These are phyloP conservation scores for Taphrina populina DNA, from an alignment of 1,139 yeast species.

Conservation along the genomic window DNA sequence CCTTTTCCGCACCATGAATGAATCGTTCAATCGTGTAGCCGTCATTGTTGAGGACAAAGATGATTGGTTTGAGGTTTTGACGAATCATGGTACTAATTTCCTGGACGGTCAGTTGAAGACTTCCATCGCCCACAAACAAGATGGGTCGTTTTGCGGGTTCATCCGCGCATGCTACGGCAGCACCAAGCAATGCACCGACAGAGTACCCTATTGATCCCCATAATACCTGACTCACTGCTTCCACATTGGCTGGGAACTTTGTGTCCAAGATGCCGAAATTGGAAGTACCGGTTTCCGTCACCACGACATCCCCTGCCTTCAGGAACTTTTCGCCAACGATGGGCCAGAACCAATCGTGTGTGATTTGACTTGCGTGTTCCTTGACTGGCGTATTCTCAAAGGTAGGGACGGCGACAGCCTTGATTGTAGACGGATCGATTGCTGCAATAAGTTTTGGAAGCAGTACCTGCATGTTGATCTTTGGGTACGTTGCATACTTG, in stretches of 20 bases:
- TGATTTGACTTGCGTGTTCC: constrained; percentile 39
- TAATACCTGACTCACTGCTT: constrained; percentile 62
- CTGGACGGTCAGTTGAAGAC: constrained; percentile 86
- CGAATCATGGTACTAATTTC: constrained; percentile 71
- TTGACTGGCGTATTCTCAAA: constrained; percentile 14
- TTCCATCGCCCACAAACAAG: constrained; percentile 82
- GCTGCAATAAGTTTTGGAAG: constrained; percentile 47
- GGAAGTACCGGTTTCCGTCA: constrained; percentile 77
- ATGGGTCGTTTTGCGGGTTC: constrained; percentile 61
- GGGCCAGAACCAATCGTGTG: constrained; percentile 40
- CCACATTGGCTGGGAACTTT: constrained; percentile 55
- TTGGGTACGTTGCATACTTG: constrained; percentile 45
- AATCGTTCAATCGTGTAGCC: constrained; percentile 88
- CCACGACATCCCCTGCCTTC: constrained; percentile 61
- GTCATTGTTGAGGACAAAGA: constrained; percentile 71
- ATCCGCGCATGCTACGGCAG: constrained; percentile 63
- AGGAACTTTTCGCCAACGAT: constrained; percentile 46
- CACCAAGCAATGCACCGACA: constrained; percentile 79
- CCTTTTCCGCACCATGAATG: constrained; percentile 70
- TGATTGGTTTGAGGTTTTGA: constrained; percentile 58
- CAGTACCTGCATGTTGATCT: constrained; percentile 43
- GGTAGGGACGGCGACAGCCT: constrained; percentile 35
- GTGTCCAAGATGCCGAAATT: constrained; percentile 69
- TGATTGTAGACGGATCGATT: constrained; percentile 46
- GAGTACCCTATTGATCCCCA: constrained; percentile 87